Conservation (phyloP, 257 asterid genomes). For the Scutellaria minor region DNA sequence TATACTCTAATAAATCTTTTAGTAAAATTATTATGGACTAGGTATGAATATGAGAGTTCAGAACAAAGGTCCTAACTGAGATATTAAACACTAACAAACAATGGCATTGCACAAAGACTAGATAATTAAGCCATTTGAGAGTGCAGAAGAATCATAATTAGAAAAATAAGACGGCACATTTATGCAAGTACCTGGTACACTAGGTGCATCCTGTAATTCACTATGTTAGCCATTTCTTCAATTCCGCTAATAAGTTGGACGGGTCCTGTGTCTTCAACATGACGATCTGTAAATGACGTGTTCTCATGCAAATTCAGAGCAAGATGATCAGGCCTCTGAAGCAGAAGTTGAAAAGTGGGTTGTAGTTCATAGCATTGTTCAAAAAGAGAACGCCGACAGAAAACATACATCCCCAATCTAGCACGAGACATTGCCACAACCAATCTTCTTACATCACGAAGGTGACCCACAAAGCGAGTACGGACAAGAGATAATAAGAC, state of each 20-base stretch:
- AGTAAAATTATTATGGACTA: too few species aligned
- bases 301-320: conserved; percentile 73
- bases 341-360: conserved; percentile 85
- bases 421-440: conserved; percentile 99
- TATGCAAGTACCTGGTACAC: conserved; percentile 67
- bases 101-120: not conserved
- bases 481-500: conserved; percentile 91
- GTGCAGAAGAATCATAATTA: conserved; percentile 14
- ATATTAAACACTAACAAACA: not conserved
- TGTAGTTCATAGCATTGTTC: conserved; percentile 97
- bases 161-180: not conserved
- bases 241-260: conserved; percentile 61
- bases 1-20: too few species aligned
- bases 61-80: not conserved
- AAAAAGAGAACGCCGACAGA: conserved; percentile 90
- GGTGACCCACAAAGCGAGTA: conserved; percentile 98
- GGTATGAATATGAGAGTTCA: not conserved
- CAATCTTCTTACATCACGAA: conserved; percentile 98
- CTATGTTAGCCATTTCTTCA: conserved; percentile 86
- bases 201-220: conserved; percentile 73
- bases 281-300: conserved; percentile 69
- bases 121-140: conserved; percentile 16
- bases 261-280: conserved; percentile 72
- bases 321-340: conserved; percentile 82
- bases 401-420: conserved; percentile 90